Evolutionary conservation across 192 early-diverging fungal species (phyloP), one percentile per base, ranked within the genome.

Genomic region (Coemansia sp.): DNA sequence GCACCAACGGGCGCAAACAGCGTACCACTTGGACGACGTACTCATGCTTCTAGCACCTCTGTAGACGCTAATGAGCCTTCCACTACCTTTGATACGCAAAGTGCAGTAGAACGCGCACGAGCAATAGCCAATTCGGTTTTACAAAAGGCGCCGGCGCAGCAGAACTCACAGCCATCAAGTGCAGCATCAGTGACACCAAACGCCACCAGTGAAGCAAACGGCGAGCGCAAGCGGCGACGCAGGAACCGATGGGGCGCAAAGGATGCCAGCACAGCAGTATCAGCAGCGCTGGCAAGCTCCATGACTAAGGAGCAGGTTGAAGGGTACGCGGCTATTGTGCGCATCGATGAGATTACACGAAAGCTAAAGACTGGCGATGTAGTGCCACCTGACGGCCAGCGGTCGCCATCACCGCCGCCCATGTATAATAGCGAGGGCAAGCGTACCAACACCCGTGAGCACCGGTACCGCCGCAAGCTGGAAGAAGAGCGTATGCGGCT

Each of bases 391-490:
- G 74, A 78, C 45, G 58, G 63, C 2, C 74, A 81, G 58, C 70
- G 96, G 69, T 98, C 96, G n/a, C 87, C 87, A n/a, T 98, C 96
- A 39, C 96, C 96, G 19, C 86, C 90, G 63, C 96, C 96, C 14
- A 74, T 81, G 15, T 98, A 98, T 59, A 90, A 93, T 50, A 81
- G 87, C 36, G 87, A 97, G 55, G 96, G 96, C 44, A 93, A 94
- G 65, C 93, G 96, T 74, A 87, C 86, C 48, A 98, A 98, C 79
- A 98, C 96, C 7, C 83, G 94, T 59, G 96, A 98, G 59, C 81
- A 84, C 50, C 84, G 94, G 40, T 96, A 94, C 70, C 83, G 89
- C 10, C 90, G 93, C 39, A 89, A 88, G 58, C 75, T 95, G 15
- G 96, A 98, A 64, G 91, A 97, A 59, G 96, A 98, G 67, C 86